phyloP scores from a whole-genome alignment of 331 rosid genomes.

The Erythrophleum ivorense region DNA sequence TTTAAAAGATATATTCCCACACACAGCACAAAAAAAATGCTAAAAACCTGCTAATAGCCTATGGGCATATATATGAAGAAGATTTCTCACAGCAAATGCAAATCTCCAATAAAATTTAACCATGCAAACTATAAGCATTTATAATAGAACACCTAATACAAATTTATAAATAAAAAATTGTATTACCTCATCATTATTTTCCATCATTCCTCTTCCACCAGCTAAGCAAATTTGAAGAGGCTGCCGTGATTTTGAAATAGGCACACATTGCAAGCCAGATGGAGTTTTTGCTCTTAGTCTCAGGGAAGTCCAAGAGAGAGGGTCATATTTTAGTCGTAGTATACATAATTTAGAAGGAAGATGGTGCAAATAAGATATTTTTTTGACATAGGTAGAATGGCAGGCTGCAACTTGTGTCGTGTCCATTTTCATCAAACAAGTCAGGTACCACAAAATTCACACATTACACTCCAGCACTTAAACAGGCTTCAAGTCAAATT shows the following conservation, averaged over 20 bases:
- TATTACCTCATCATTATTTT: conserved; percentile 57
- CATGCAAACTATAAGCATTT: background rate
- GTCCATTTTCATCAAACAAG: conserved; percentile 44
- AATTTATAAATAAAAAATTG: conserved; percentile 2
- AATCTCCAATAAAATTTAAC: background rate
- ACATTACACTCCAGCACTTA: conserved; percentile 37
- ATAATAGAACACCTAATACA: background rate
- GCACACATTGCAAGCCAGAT: conserved; percentile 27
- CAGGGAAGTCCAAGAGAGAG: background rate
- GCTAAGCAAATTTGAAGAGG: conserved; percentile 52
- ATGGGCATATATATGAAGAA: background rate
- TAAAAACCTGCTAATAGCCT: background rate
- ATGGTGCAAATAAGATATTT: conserved; percentile 28
- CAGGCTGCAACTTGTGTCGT: conserved; percentile 45
- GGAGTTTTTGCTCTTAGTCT: conserved; percentile 20
- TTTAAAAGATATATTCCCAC: background rate
- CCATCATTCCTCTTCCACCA: conserved; percentile 60
- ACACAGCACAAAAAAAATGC: no score
- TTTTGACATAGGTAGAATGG: conserved; percentile 41
- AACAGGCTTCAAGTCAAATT: conserved; percentile 27
- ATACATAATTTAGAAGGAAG: conserved; percentile 17
- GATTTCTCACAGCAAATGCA: background rate
- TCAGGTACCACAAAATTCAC: conserved; percentile 40
- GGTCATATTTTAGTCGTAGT: conserved; percentile 11
- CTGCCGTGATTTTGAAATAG: conserved; percentile 30